phyloP scores from a whole-genome alignment of 768 basidiomycete genomes.

The Collybia nuda region DNA sequence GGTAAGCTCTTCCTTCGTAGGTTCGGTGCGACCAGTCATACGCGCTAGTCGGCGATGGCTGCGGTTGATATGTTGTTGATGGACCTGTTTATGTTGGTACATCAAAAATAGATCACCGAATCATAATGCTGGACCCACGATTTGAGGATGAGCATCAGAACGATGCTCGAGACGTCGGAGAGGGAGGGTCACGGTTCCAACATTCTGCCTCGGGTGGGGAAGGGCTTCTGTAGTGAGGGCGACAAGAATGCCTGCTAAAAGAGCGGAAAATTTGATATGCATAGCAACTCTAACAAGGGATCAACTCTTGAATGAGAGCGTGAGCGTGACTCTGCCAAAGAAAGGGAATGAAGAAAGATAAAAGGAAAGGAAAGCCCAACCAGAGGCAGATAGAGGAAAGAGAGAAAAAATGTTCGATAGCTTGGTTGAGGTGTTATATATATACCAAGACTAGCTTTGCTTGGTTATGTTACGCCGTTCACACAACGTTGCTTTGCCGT shows the following conservation, averaged over 20 bases:
- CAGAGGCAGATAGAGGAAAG: conserved; percentile 23
- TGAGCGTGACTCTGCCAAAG: conserved; percentile 8
- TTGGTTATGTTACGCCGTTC: too few relatives aligned
- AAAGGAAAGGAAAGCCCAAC: conserved; percentile 28
- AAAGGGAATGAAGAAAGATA: conserved; percentile 24
- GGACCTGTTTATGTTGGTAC: conserved; percentile 35
- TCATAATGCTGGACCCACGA: conserved; percentile 27
- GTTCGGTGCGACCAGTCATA: conserved; percentile 60
- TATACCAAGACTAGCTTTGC: too few relatives aligned
- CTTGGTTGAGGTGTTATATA: neutral
- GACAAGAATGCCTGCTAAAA: conserved; percentile 52
- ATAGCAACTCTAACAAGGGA: conserved; percentile 34
- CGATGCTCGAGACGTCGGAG: conserved; percentile 36
- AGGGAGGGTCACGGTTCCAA: conserved; percentile 40
- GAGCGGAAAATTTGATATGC: conserved; percentile 54
- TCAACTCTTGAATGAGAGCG: conserved; percentile 23
- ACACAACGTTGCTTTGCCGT: too few relatives aligned
- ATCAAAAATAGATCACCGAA: neutral
- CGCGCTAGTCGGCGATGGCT: conserved; percentile 62
- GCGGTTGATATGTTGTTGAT: conserved; percentile 74
- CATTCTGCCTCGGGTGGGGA: conserved; percentile 31
- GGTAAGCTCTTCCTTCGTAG: conserved; percentile 46
- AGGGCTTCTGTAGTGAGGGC: conserved; percentile 40
- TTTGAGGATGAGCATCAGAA: conserved; percentile 29
- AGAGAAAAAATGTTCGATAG: conserved; percentile 12